phyloP scores from a whole-genome alignment of 2,329 filamentous ascomycete species.

The Magnaporthiopsis rhizophila region DNA sequence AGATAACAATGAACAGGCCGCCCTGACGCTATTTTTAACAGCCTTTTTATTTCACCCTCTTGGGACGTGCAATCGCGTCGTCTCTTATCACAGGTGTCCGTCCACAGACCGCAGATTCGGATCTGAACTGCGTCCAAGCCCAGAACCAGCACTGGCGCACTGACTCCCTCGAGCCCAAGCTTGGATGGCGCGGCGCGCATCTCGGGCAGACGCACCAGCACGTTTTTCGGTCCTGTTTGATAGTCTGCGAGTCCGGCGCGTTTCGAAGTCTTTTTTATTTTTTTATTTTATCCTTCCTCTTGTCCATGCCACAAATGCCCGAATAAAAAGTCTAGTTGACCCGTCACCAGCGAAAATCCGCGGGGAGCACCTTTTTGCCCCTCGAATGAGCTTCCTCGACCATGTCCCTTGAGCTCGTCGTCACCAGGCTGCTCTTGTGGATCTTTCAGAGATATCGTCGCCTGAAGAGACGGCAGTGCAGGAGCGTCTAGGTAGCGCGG shows the following conservation, averaged over 20 bases:
- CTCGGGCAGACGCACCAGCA: neutral
- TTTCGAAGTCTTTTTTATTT: neutral
- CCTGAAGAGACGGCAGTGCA: neutral
- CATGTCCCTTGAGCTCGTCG: neutral
- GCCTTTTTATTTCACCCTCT: too few relatives aligned
- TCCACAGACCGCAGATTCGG: neutral
- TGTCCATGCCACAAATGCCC: neutral
- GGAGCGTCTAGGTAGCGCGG: neutral
- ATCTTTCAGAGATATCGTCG: neutral
- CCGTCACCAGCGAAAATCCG: neutral
- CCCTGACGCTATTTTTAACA: too few relatives aligned
- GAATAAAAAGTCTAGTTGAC: neutral
- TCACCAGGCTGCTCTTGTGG: neutral
- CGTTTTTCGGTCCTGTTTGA: neutral
- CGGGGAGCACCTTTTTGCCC: neutral
- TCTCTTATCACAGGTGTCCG: neutral
- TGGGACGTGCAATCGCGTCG: too few relatives aligned
- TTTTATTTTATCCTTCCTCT: neutral
- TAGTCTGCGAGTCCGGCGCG: neutral
- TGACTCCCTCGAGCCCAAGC: neutral
- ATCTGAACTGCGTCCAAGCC: neutral
- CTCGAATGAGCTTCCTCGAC: neutral
- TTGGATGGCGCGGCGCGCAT: neutral
- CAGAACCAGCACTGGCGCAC: neutral
- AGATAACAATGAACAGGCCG: too few relatives aligned